These are phyloP conservation scores for Haplosporangium sp. DNA, from an alignment of 371 early-diverging fungal species.

Conservation along the genomic window DNA sequence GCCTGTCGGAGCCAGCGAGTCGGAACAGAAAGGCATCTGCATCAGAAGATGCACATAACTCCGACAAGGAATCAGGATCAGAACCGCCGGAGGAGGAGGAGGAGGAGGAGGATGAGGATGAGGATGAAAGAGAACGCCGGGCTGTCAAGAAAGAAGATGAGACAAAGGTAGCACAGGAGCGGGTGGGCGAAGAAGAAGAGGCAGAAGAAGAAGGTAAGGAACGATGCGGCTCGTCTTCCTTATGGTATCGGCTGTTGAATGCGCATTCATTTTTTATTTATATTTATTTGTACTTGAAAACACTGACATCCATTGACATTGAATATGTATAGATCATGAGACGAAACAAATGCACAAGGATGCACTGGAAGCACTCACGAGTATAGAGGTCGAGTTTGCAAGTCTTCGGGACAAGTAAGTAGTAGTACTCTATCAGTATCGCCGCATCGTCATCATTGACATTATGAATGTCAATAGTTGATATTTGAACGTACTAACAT, in stretches of 20 bases:
- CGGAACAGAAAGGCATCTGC: constrained; percentile 23
- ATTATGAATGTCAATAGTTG: too few relatives aligned
- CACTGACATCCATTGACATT: not conserved
- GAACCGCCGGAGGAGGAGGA: constrained; percentile 38
- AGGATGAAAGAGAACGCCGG: constrained; percentile 5
- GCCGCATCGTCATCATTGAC: too few relatives aligned
- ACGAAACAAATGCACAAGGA: constrained; percentile 56
- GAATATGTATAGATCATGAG: constrained; percentile 30
- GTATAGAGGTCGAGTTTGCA: constrained; percentile 65
- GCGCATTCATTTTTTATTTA: not conserved
- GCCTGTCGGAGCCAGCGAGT: constrained; percentile 20
- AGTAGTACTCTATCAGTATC: not conserved
- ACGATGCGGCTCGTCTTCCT: too few relatives aligned
- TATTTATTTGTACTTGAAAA: too few relatives aligned
- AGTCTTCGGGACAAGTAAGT: constrained; percentile 62
- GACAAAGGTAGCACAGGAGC: constrained; percentile 9
- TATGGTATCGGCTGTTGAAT: too few relatives aligned
- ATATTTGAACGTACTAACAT: too few relatives aligned
- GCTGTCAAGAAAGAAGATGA: constrained; percentile 26
- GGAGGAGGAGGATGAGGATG: constrained; percentile 24
- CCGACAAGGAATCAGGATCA: constrained; percentile 32
- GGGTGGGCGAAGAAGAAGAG: constrained; percentile 8
- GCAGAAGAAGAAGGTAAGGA: constrained; percentile 22
- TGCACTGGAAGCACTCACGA: constrained; percentile 59
- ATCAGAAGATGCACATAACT: constrained; percentile 8